Percentiles rank a stretch among this genome's conserved stretches.
These are phyloP conservation scores for Chlamydomonas reinhardtii DNA, from an alignment of 163 green algal species.

Conservation along the genomic window DNA sequence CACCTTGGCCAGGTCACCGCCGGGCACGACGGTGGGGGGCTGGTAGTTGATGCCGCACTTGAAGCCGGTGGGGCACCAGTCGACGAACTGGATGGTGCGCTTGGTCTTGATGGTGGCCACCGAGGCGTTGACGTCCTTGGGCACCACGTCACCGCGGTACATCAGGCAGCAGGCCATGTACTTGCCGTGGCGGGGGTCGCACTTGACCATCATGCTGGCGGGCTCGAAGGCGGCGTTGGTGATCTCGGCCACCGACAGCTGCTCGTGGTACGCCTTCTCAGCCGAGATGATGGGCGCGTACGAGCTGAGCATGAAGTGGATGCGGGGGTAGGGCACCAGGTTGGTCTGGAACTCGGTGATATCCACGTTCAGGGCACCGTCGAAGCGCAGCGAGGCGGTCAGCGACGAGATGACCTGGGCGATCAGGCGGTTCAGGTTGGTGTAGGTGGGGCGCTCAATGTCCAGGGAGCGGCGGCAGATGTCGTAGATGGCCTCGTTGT, in stretches of 20 bases:
- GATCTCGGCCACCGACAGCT: slow-evolving; percentile 99
- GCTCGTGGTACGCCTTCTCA: slow-evolving; percentile 99
- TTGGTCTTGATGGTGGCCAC: slow-evolving; percentile 99
- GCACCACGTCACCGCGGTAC: slow-evolving; percentile 99
- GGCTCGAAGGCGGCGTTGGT: slow-evolving; percentile 99
- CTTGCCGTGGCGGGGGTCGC: slow-evolving; percentile 94
- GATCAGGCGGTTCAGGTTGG: slow-evolving; percentile 98
- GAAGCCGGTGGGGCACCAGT: slow-evolving; percentile 91
- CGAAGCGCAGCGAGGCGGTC: slow-evolving; percentile 98
- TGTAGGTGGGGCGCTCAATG: slow-evolving; percentile 99
- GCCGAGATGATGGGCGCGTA: slow-evolving; percentile 99
- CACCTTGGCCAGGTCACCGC: slow-evolving; percentile 99
- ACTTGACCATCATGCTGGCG: slow-evolving; percentile 99
- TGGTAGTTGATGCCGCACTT: slow-evolving; percentile 98
- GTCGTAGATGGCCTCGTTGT: slow-evolving; percentile 98
- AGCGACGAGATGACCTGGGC: slow-evolving; percentile 97
- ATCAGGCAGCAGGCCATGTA: slow-evolving; percentile 99
- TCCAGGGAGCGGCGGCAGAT: slow-evolving; percentile 98
- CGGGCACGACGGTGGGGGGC: slow-evolving; percentile 97
- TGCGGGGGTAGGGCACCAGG: slow-evolving; percentile 99
- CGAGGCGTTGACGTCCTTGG: slow-evolving; percentile 97
- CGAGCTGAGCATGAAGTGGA: slow-evolving; percentile 99
- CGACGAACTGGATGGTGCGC: slow-evolving; percentile 94
- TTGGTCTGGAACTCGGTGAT: slow-evolving; percentile 99
- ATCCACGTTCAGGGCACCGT: slow-evolving; percentile 99